A percentile compares a stretch with the other conserved stretches of the same genome.
Evolutionary conservation across 2,329 filamentous ascomycete species (phyloP).

Genomic region (Parascedosporium putredinis): DNA sequence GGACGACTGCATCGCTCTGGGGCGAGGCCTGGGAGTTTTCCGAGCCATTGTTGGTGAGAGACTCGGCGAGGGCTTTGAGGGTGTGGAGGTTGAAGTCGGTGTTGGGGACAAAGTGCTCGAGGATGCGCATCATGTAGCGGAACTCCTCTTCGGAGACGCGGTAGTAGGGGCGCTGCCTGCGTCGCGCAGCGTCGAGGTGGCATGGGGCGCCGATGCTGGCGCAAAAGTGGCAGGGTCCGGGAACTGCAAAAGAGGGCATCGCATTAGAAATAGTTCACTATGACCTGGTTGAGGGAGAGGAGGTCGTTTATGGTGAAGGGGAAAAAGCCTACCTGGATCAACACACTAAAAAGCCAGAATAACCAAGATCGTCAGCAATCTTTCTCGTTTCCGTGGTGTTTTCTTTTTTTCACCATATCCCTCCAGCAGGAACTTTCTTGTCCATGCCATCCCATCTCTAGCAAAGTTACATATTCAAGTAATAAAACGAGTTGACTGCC

Average conservation of each 20-base stretch:
- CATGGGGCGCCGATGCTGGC: constrained; percentile 17
- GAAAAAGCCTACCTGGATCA: constrained; percentile 10
- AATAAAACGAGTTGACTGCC: background rate
- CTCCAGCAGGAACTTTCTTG: no score
- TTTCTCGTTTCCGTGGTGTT: no score
- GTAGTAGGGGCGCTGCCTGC: constrained; percentile 20
- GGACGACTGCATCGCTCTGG: background rate
- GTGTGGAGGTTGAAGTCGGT: constrained; percentile 16
- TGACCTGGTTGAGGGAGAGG: no score
- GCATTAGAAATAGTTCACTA: no score
- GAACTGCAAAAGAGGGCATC: no score
- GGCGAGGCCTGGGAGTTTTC: background rate
- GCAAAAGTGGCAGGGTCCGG: constrained; percentile 19
- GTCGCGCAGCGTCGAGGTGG: constrained; percentile 18
- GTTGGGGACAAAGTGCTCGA: constrained; percentile 18
- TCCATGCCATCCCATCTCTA: no score
- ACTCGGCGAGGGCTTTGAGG: constrained; percentile 10
- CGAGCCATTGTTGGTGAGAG: background rate
- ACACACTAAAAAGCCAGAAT: no score
- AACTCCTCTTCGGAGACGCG: constrained; percentile 20
- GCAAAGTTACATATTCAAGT: no score
- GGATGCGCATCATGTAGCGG: constrained; percentile 18
- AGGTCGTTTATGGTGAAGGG: no score
- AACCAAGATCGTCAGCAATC: no score
- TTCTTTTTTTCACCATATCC: no score